A percentile compares a stretch with the other conserved stretches of the same genome.
Conservation (phyloP, 257 asterid species). For the Paraleonurus japonicus region DNA sequence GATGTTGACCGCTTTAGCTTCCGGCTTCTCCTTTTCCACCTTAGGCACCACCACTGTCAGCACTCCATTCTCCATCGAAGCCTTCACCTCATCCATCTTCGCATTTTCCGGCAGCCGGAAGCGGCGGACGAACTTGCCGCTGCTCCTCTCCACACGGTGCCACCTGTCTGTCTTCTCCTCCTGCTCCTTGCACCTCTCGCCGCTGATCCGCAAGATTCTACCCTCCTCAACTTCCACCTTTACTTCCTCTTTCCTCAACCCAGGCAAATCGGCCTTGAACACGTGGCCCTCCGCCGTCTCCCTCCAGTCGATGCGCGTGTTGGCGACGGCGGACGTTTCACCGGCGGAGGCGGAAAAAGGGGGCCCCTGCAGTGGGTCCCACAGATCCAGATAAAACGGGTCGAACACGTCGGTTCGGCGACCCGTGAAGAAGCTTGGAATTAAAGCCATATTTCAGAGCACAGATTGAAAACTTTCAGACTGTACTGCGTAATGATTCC, state of each 20-base stretch:
- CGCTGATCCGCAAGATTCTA: constrained; percentile 20
- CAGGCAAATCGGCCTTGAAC: constrained; percentile 27
- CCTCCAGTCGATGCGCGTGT: constrained; percentile 28
- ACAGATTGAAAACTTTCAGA: too few relatives aligned
- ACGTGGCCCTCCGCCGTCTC: constrained; percentile 31
- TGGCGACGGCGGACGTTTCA: constrained; percentile 21
- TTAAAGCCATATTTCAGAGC: constrained; percentile 9
- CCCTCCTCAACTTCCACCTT: constrained; percentile 36
- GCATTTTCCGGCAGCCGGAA: constrained; percentile 30
- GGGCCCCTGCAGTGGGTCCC: constrained; percentile 16
- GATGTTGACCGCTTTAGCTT: constrained; percentile 29
- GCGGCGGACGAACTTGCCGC: constrained; percentile 23
- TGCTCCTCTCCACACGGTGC: constrained; percentile 33
- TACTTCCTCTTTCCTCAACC: constrained; percentile 15
- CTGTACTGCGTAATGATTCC: not conserved
- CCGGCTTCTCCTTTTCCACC: constrained; percentile 24
- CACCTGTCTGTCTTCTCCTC: constrained; percentile 34
- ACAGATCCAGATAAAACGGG: constrained; percentile 18
- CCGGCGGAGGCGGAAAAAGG: not conserved
- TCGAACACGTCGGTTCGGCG: constrained; percentile 24
- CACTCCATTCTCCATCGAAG: constrained; percentile 21
- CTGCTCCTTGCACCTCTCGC: constrained; percentile 31
- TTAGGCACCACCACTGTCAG: constrained; percentile 33
- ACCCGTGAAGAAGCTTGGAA: constrained; percentile 23
- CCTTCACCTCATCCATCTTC: constrained; percentile 23